These are phyloP conservation scores for Leccinellum luteum DNA, from an alignment of 768 basidiomycete species.

Conservation along the genomic window DNA sequence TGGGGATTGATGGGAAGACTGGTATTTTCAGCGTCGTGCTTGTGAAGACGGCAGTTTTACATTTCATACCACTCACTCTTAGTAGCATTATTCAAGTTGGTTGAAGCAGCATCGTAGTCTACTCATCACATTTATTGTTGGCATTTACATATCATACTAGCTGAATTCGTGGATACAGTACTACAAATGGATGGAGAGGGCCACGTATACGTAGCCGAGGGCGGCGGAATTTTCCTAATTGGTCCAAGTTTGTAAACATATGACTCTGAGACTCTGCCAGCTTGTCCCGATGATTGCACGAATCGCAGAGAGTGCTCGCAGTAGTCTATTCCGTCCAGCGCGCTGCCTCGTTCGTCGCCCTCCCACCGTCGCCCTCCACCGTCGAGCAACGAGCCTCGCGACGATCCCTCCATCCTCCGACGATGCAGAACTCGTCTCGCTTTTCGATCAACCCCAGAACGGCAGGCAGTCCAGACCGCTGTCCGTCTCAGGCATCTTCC, in stretches of 20 bases:
- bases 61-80: conserved; percentile 30
- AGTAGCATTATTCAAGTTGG: conserved; percentile 21
- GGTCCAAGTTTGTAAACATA: background rate
- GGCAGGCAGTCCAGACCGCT: conserved; percentile 38
- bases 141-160: conserved; percentile 19
- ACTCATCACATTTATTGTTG: conserved; percentile 28
- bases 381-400: conserved; percentile 39
- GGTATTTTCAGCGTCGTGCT: conserved; percentile 10
- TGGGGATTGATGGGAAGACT: conserved; percentile 6
- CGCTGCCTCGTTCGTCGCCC: conserved; percentile 43
- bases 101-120: conserved; percentile 29
- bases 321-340: conserved; percentile 31
- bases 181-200: background rate
- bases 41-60: conserved; percentile 12
- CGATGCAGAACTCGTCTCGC: conserved; percentile 61
- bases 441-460: conserved; percentile 66
- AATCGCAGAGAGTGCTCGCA: conserved; percentile 40
- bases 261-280: background rate
- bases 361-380: conserved; percentile 8
- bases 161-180: background rate
- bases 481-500: conserved; percentile 78
- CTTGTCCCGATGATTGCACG: conserved; percentile 31
- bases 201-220: background rate
- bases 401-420: conserved; percentile 61
- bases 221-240: conserved; percentile 15